Evolutionary conservation across 306 rosid species (phyloP), one percentile per base, ranked within the genome.

Genomic region (Quillaja saponaria): DNA sequence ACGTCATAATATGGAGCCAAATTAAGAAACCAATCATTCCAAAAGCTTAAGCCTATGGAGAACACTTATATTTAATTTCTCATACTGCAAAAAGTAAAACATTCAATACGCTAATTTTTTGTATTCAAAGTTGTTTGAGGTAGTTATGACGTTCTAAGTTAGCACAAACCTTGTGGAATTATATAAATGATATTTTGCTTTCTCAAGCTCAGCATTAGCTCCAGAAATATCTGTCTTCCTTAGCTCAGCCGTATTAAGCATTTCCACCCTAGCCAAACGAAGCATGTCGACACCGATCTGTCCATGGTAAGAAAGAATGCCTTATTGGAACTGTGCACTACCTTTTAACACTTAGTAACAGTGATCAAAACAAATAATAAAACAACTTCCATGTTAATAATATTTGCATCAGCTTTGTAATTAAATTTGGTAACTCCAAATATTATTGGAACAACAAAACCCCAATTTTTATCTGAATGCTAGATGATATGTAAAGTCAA

Each of bases 251-350:
- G 59, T 73, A 56, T 72, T 83, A 58, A 80, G 82, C 82, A 78
- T 74, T 69, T 73, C 70, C 66, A 84, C 84, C 64, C 86, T 74
- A 49, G 90, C 91, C 59, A 88, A 70, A 64, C 80, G 91, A 73
- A 91, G 96, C 80, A 80, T 70, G 79, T 85, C 88, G 53, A 82
- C 96, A 41, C 82, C 90, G 73, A 88, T 78, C 97, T 87, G 82
- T 44, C 49, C 50, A 77, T 25, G 28, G 64, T 31, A 25, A 65
- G 53, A 52, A 55, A 39, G 64, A 53, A 63, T 61, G 39, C 19
- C 15, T 56, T 7, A 44, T 57, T 39, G n/a, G n/a, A n/a, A n/a
- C n/a, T n/a, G n/a, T n/a, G n/a, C n/a, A n/a, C n/a, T 49, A 37
- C 25, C 14, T 21, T 61, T 53, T 62, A 51, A 64, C 18, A 53